These are phyloP conservation scores for Diversispora epigaea DNA, from an alignment of 192 early-diverging fungal species.

Conservation along the genomic window DNA sequence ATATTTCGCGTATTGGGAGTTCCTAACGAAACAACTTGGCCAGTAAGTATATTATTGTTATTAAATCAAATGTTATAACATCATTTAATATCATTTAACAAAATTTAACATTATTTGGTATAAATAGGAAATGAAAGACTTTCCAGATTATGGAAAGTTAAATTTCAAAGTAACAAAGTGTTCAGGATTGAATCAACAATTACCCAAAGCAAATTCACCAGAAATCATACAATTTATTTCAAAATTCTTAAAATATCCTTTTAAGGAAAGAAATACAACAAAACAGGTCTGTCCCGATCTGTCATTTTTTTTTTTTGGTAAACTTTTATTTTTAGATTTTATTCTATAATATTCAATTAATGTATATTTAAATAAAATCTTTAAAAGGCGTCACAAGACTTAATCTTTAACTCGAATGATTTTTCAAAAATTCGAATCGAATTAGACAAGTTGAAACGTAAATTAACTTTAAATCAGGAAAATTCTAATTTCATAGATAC, in stretches of 20 bases:
- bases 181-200: neutral
- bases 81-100: neutral
- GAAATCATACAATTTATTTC: constrained; percentile 16
- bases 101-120: neutral
- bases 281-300: neutral
- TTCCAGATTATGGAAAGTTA: constrained; percentile 29
- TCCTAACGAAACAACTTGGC: constrained; percentile 44
- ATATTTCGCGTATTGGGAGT: constrained; percentile 48
- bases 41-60: constrained; percentile 31
- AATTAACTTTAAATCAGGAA: no score
- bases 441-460: no score
- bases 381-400: no score
- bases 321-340: no score
- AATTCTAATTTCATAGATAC: no score
- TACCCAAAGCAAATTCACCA: constrained; percentile 11
- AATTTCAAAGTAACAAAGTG: neutral
- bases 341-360: no score
- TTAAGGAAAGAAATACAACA: neutral
- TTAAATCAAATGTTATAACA: neutral
- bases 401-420: no score
- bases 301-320: neutral
- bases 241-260: constrained; percentile 20
- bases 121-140: constrained; percentile 15
- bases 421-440: no score
- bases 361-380: no score